Conservation (phyloP, 306 rosid species). For the Fagus crenata region DNA sequence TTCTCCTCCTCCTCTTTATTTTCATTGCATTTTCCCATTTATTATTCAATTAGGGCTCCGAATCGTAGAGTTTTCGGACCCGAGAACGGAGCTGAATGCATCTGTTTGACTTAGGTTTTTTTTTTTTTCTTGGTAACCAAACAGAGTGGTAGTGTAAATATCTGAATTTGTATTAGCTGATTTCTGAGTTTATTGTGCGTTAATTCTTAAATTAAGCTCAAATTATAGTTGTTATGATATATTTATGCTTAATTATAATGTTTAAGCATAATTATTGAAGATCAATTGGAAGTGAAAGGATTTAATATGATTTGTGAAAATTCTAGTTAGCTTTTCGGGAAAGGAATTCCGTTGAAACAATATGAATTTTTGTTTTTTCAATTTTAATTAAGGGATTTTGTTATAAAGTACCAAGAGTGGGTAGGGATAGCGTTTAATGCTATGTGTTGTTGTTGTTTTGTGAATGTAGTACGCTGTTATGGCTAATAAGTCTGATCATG, state of each 20-base stretch:
- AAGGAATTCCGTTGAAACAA: not conserved
- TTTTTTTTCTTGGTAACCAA: not conserved
- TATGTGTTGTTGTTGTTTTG: not conserved
- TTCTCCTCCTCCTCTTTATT: not conserved
- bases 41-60: not conserved
- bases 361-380: not conserved
- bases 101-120: not conserved
- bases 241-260: not conserved
- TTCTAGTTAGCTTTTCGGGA: not conserved
- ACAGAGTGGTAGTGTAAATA: not conserved
- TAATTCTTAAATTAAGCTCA: not conserved
- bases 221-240: not conserved
- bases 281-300: not conserved
- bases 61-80: no score
- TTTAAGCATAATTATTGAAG: not conserved
- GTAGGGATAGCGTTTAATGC: no score
- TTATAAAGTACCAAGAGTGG: no score
- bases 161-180: not conserved
- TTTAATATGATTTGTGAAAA: not conserved
- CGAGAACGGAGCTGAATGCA: no score
- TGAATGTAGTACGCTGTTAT: conserved; percentile 64
- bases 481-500: conserved; percentile 85
- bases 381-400: not conserved
- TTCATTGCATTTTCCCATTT: not conserved
- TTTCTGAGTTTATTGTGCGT: not conserved